phyloP scores from a whole-genome alignment of 2,329 filamentous ascomycete species.

The Penicillium sp. region DNA sequence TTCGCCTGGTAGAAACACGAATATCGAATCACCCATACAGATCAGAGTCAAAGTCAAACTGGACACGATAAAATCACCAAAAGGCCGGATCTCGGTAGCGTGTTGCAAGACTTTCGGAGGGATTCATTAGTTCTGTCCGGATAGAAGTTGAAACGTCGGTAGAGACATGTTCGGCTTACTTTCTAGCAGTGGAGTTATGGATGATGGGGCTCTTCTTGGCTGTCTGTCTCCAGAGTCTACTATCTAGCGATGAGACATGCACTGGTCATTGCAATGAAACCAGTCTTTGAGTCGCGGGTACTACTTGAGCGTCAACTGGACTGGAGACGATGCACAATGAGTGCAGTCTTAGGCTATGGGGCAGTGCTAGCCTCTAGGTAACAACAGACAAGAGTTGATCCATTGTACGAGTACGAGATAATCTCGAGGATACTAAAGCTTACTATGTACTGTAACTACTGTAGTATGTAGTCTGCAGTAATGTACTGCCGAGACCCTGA shows the following conservation, averaged over 20 bases:
- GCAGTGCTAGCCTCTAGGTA: neutral
- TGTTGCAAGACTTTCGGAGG: neutral
- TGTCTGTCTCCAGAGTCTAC: no score
- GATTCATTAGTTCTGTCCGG: neutral
- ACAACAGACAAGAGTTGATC: neutral
- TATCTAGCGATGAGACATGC: neutral
- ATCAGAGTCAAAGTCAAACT: neutral
- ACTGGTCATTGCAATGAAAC: neutral
- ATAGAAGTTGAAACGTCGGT: neutral
- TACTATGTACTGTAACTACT: no score
- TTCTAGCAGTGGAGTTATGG: conserved; percentile 25
- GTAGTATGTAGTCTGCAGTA: no score
- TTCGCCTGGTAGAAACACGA: neutral
- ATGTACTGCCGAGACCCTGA: neutral
- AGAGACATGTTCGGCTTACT: conserved; percentile 12
- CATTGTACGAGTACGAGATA: neutral
- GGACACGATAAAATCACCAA: neutral
- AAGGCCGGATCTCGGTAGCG: neutral
- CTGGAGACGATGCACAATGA: neutral
- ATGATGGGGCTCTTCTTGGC: conserved; percentile 7
- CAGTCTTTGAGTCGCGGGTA: neutral
- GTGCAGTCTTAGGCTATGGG: neutral
- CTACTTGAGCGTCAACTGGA: neutral
- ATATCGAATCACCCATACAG: neutral
- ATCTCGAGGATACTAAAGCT: no score